Percentiles rank a stretch among this genome's conserved stretches.
These are phyloP conservation scores for Trichoderma guizhouense DNA, from an alignment of 2,329 filamentous ascomycete genomes.

Conservation along the genomic window DNA sequence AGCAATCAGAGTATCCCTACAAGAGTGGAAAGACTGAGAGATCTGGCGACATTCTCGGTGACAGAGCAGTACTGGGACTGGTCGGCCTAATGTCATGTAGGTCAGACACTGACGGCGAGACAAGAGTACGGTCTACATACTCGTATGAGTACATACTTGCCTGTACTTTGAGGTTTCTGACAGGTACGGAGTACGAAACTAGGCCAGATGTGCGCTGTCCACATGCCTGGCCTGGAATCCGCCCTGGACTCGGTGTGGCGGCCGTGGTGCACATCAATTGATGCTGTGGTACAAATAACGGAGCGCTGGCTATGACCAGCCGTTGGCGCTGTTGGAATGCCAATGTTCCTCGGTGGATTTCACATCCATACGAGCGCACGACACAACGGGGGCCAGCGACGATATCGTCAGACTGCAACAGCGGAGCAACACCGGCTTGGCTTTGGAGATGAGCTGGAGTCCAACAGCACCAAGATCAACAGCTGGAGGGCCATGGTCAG, in stretches of 20 bases:
- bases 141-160: not conserved
- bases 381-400: not conserved
- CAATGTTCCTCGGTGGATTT: not conserved
- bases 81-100: not conserved
- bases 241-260: not conserved
- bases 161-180: not conserved
- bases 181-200: not conserved
- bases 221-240: constrained; percentile 5
- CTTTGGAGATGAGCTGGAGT: not conserved
- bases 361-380: not conserved
- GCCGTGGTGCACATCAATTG: not conserved
- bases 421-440: not conserved
- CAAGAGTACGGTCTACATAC: not conserved
- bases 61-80: not conserved
- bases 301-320: not conserved
- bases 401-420: not conserved
- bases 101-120: constrained; percentile 9
- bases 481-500: not conserved
- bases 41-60: not conserved
- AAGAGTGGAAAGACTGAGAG: not conserved
- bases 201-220: not conserved
- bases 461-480: not conserved
- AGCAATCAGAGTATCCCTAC: not conserved
- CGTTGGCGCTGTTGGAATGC: not conserved
- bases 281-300: not conserved